Evolutionary conservation across 306 rosid genomes (phyloP).

Genomic region (Castanea sativa): DNA sequence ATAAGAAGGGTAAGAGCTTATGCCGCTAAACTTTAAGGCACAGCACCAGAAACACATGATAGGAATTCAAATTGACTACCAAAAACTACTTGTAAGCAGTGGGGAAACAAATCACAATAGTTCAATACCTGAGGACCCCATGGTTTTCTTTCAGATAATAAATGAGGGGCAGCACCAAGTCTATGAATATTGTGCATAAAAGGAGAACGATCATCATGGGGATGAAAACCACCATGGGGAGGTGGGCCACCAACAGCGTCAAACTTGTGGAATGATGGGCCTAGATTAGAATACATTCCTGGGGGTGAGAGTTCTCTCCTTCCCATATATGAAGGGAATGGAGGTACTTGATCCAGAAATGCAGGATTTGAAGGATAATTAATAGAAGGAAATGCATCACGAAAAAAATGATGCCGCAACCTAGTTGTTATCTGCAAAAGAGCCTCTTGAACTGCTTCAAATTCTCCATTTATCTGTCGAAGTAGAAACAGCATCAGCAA

Average conservation of each 20-base stretch:
- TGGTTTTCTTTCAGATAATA: slow-evolving; percentile 73
- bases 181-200: slow-evolving; percentile 59
- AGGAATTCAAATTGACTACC: neutral
- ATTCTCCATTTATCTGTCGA: slow-evolving; percentile 80
- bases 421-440: slow-evolving; percentile 82
- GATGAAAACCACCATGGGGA: slow-evolving; percentile 56
- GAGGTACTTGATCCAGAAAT: slow-evolving; percentile 64
- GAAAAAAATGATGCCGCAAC: slow-evolving; percentile 75
- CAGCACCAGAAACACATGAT: neutral
- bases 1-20: neutral
- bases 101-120: neutral
- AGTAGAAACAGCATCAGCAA: slow-evolving; percentile 23
- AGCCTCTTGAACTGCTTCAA: slow-evolving; percentile 89
- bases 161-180: slow-evolving; percentile 52
- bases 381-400: slow-evolving; percentile 68
- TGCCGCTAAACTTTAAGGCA: neutral
- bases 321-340: slow-evolving; percentile 68
- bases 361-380: slow-evolving; percentile 70
- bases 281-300: slow-evolving; percentile 66
- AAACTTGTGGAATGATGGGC: slow-evolving; percentile 67
- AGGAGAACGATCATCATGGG: slow-evolving; percentile 66
- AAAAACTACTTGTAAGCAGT: slow-evolving; percentile 19
- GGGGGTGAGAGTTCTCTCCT: slow-evolving; percentile 88
- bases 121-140: slow-evolving; percentile 87
- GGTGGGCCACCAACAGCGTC: slow-evolving; percentile 45